A percentile compares a stretch with the other conserved stretches of the same genome.
phyloP scores from a whole-genome alignment of 257 asterid genomes.

The Solanum tarijense region DNA sequence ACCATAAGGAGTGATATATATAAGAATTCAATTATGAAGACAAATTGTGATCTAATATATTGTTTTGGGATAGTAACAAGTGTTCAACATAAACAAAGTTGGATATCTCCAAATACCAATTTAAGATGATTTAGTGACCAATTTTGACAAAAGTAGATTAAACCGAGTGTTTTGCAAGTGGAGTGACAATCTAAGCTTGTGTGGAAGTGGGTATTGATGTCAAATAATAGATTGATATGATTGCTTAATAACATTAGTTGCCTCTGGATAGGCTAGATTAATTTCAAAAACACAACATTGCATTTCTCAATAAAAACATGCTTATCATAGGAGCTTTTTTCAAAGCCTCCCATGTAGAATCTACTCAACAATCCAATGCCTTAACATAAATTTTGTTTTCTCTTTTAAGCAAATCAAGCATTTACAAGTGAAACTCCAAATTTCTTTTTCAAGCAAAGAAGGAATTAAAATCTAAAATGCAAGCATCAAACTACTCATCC shows the following conservation, averaged over 20 bases:
- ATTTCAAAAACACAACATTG: background rate
- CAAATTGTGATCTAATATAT: background rate
- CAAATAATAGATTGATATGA: background rate
- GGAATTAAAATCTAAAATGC: background rate
- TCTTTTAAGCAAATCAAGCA: background rate
- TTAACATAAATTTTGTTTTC: background rate
- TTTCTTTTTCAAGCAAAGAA: background rate
- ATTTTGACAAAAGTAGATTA: background rate
- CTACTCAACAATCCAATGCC: background rate
- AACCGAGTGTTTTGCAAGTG: background rate
- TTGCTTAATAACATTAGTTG: background rate
- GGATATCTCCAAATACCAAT: background rate
- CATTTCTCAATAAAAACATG: background rate
- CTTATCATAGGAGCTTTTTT: background rate
- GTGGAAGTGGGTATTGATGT: background rate
- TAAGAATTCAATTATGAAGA: too few species aligned
- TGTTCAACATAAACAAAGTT: background rate
- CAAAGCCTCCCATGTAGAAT: background rate
- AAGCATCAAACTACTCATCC: background rate
- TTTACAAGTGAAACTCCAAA: background rate
- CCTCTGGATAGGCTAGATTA: background rate
- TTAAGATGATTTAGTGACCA: background rate
- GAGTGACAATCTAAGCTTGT: background rate
- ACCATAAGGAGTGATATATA: too few species aligned
- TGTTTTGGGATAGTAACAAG: background rate